phyloP scores from a whole-genome alignment of 164 flowering plant genomes.

The Akebia trifoliata region DNA sequence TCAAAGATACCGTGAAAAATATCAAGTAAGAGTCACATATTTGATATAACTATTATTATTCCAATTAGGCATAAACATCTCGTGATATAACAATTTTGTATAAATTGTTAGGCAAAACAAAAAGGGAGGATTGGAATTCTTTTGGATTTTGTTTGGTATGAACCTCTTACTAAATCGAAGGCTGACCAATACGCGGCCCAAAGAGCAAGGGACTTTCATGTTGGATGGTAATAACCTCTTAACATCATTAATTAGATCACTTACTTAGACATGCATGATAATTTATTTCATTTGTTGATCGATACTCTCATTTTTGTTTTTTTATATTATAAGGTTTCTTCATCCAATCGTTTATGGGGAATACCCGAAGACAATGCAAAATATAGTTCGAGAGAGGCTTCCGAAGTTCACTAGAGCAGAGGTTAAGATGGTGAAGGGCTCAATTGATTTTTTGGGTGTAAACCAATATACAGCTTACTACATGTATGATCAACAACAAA shows the following conservation, averaged over 20 bases:
- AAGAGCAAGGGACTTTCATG: constrained; percentile 68
- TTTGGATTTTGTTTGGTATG: constrained; percentile 74
- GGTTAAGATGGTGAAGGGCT: constrained; percentile 60
- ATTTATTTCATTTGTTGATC: not conserved
- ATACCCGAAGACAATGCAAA: constrained; percentile 57
- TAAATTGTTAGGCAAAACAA: constrained; percentile 37
- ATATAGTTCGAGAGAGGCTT: constrained; percentile 50
- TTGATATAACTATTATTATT: not conserved
- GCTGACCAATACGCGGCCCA: constrained; percentile 66
- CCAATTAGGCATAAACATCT: not conserved
- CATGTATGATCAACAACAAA: constrained; percentile 41
- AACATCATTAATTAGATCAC: not conserved
- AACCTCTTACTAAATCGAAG: constrained; percentile 50
- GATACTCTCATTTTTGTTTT: not conserved
- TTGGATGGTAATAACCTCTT: constrained; percentile 66
- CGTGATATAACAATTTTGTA: not conserved
- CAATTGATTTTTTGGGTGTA: constrained; percentile 57
- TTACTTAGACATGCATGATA: not conserved
- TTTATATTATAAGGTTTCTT: no score
- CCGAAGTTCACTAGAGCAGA: constrained; percentile 52
- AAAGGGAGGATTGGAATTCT: constrained; percentile 70
- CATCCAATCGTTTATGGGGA: constrained; percentile 67
- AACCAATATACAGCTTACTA: constrained; percentile 66
- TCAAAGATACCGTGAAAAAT: constrained; percentile 55
- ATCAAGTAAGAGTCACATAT: constrained; percentile 34